Conservation (phyloP, 2,329 filamentous ascomycete genomes). For the Cladosporium cucumerinum region DNA sequence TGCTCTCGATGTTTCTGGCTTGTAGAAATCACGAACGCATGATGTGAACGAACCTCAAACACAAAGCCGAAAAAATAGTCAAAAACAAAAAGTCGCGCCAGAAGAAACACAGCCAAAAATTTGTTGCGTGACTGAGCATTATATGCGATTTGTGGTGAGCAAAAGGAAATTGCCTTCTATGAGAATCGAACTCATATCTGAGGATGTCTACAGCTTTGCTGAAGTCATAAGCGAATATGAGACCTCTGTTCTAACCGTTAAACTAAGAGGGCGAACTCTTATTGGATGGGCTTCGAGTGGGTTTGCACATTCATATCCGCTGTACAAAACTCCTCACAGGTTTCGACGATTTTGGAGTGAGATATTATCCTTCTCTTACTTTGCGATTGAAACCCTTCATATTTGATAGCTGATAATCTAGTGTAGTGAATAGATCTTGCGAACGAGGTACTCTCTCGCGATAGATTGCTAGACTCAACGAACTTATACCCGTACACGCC, state of each 20-base stretch:
- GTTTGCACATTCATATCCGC: not conserved
- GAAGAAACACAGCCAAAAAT: not conserved
- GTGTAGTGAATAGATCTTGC: too few relatives aligned
- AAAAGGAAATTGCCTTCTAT: conserved; percentile 7
- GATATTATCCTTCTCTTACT: too few relatives aligned
- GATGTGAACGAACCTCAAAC: not conserved
- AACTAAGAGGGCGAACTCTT: conserved; percentile 7
- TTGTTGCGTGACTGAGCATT: not conserved
- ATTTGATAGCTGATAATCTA: too few relatives aligned
- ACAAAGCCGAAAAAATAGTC: not conserved
- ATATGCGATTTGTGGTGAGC: not conserved
- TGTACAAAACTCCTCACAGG: not conserved
- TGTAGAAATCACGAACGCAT: not conserved
- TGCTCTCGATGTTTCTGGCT: not conserved
- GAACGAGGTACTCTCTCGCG: too few relatives aligned
- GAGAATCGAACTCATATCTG: conserved; percentile 12
- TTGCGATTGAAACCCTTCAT: too few relatives aligned
- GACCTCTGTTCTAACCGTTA: conserved; percentile 12
- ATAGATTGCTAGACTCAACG: too few relatives aligned
- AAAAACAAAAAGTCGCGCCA: not conserved
- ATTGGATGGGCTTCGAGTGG: not conserved
- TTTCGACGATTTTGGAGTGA: too few relatives aligned
- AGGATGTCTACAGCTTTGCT: conserved; percentile 3
- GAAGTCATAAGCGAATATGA: conserved; percentile 6
- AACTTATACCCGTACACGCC: too few relatives aligned